Evolutionary conservation across 768 basidiomycete genomes (phyloP).

Genomic region (Brasilioporus rufonigricans): DNA sequence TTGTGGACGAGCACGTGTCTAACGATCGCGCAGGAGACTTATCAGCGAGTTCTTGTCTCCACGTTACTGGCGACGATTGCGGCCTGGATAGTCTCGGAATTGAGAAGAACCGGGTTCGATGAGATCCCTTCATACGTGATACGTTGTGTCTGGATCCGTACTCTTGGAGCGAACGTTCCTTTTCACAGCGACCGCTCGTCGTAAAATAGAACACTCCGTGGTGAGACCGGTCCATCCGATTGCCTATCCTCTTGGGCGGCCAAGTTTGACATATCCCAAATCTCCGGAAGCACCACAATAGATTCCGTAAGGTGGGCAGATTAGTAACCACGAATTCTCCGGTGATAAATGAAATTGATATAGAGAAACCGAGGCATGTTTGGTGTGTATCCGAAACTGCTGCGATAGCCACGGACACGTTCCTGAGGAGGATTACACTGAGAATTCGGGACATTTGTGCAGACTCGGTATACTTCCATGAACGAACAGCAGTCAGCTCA

Average conservation of each 20-base stretch:
- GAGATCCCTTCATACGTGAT: conserved; percentile 6
- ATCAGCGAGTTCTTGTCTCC: background rate
- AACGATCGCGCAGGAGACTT: background rate
- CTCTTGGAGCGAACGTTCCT: background rate
- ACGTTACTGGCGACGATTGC: conserved; percentile 3
- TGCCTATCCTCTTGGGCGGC: conserved; percentile 5
- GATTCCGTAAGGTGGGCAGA: conserved; percentile 23
- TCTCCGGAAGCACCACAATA: conserved; percentile 1
- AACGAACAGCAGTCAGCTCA: conserved; percentile 13
- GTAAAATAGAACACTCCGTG: conserved; percentile 9
- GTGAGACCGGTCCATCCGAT: conserved; percentile 9
- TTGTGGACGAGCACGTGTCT: conserved; percentile 8
- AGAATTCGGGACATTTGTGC: conserved; percentile 12
- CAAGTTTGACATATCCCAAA: conserved; percentile 1
- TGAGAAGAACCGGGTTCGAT: conserved; percentile 5
- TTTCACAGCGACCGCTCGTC: background rate
- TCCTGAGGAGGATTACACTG: conserved; percentile 25
- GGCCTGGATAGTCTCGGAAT: background rate
- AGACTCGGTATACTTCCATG: conserved; percentile 10
- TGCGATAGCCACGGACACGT: conserved; percentile 22
- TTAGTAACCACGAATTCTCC: conserved; percentile 22
- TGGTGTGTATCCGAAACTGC: conserved; percentile 12
- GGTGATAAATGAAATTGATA: conserved; percentile 28
- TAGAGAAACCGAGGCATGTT: conserved; percentile 9
- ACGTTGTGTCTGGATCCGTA: background rate